Conservation (phyloP, 139 green algal genomes). For the Chlorella sp. region DNA sequence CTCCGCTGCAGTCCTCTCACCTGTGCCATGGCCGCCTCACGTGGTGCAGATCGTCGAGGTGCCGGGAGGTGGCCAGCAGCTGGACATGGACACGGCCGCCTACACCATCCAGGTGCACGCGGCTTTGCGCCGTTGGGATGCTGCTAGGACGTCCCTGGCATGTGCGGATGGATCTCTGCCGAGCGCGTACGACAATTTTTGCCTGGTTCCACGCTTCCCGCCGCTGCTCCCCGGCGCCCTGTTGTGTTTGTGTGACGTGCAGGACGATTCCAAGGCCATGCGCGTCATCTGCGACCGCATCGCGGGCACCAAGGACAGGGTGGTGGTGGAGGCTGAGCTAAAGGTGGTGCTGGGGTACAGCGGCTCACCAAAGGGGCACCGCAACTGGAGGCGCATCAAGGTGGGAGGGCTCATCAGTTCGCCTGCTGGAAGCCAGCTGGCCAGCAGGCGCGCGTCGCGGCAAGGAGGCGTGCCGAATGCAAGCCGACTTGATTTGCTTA, state of each 20-base stretch:
- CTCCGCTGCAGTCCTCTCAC: too few relatives aligned
- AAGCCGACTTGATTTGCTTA: too few relatives aligned
- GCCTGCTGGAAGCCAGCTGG: too few relatives aligned
- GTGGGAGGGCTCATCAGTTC: constrained; percentile 2
- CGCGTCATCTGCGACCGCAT: constrained; percentile 23
- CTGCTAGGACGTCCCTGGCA: too few relatives aligned
- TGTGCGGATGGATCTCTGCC: too few relatives aligned
- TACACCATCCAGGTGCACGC: constrained; percentile 13
- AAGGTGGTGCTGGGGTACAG: constrained; percentile 43
- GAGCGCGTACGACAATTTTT: too few relatives aligned
- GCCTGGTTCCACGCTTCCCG: not conserved
- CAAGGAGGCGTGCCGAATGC: too few relatives aligned
- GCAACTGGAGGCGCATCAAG: constrained; percentile 38
- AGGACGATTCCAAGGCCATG: constrained; percentile 28
- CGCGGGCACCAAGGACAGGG: constrained; percentile 6
- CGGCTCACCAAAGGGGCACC: constrained; percentile 28
- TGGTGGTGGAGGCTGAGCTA: constrained; percentile 43
- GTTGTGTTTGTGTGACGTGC: not conserved
- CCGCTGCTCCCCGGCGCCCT: not conserved
- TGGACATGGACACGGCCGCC: constrained; percentile 6
- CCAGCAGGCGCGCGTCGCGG: too few relatives aligned
- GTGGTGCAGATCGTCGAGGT: not conserved
- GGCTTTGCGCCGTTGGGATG: not conserved
- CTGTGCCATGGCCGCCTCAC: too few relatives aligned
- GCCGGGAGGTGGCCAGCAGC: not conserved